Evolutionary conservation across 1,139 yeast species (phyloP), one percentile per base, ranked within the genome.

Genomic region (Wickerhamiella pararugosa): DNA sequence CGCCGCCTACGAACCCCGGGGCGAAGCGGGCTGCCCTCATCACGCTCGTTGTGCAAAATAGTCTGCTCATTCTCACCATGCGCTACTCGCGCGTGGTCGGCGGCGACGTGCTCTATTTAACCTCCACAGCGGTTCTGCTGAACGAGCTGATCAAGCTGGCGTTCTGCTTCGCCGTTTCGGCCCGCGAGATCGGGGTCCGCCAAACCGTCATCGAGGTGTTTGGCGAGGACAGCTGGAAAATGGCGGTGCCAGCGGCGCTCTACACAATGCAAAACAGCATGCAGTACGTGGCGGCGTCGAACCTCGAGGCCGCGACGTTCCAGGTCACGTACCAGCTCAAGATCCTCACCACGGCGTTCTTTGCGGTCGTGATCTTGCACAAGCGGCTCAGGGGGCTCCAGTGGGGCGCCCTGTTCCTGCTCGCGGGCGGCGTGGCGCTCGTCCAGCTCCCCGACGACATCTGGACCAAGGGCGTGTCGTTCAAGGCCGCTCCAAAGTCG

Each of bases 251-350:
- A 0, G 68, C 68, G 0, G 56, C 55, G n/a, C 52, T 64, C 25
- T 64, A 64, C 51, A 65, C 67, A 7, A 41, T 64, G 38, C 68
- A 64, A 49, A 64, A 64, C 52, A 58, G 63, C 32, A 53, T 64
- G 34, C 68, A 64, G 49, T 64, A 63, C 47, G 61, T 61, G 5
- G 68, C 68, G 6, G 68, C 64, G 8, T 61, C 66, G 8, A 61
- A 63, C 50, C 52, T 64, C 37, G 65, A 62, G 43, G 68, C 68
- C 6, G 67, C 67, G 5, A 62, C 67, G 3, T 64, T 64, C 51
- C 68, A 64, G 51, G 68, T 64, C 45, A 62, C 67, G 3, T 64
- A 64, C 50, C 68, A 64, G 52, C 60, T 64, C 44, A 64, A 64
- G 50, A 64, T 64, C 44, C 53, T 64, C 45, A 64, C 68, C 9